Base-by-base conservation (phyloP, 1,139 yeast species). In the Kluyveromyces sp. region DNA sequence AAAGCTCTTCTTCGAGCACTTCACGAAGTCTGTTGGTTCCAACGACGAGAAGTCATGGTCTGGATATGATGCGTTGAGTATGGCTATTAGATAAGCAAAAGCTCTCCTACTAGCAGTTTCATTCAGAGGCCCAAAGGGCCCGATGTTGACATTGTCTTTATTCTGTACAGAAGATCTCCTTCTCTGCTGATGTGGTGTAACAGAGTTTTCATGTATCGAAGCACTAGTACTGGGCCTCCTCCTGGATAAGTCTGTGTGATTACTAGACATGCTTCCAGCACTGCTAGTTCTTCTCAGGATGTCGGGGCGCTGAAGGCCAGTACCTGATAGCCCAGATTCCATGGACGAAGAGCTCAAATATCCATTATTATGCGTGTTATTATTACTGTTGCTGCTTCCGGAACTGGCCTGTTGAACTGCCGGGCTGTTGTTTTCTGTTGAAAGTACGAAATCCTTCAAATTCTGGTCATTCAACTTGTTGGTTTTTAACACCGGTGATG, bases 101-200 rank as follows among this genome's bases (percentile, higher is more conserved):
- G 92, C 82, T 63, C 86, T 82, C 51, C 96, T 75, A 28, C 95
- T 83, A 1, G 94, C 79, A 4, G 83, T 78, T 53, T 82, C 83
- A 57, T 83, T 84, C 39, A 92, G 71, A 0, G 97, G 95, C 0
- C 98, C 99, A 68, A 92, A 92, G 0, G 98, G 98, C 1, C 96
- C 86, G 42, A 61, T 57, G 36, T 52, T 60, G 22, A 60, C 52
- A 20, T 50, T 50, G 33, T 48, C 47, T 44, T 46, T 36, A 54
- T 55, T 20, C 36, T 53, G 51, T 12, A 53, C 48, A 1, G 63
- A 57, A 1, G 63, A 53, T 36, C 60, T 47, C 45, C 65, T 52
- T 31, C 49, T 39, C 26, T 45, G 36, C 15, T 9, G 36, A 28
- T n/a, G 25, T 33, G 41, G 16, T 17, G 20, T 28, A n/a, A 15